These are phyloP conservation scores for Lithohypha guttulata DNA, from an alignment of 2,329 filamentous ascomycete genomes.

Conservation along the genomic window DNA sequence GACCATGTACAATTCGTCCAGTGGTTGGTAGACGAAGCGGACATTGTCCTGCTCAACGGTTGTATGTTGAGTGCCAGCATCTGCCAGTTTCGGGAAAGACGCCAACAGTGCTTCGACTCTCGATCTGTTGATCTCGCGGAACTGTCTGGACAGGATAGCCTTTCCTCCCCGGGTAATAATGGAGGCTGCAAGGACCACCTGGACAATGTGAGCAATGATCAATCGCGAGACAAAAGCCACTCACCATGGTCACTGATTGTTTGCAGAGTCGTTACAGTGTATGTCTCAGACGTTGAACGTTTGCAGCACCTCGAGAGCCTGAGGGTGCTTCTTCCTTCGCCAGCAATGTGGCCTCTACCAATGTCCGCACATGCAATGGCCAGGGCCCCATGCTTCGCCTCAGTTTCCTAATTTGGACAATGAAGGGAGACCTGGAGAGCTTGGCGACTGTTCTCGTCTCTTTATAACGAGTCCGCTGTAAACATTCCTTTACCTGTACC, in stretches of 20 bases:
- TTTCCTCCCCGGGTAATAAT: conserved; percentile 98
- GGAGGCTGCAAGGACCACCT: conserved; percentile 94
- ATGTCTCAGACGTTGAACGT: no score
- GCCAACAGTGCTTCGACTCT: conserved; percentile 93
- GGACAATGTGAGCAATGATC: conserved; percentile 12
- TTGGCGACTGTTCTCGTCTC: no score
- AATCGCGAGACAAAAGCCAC: background rate
- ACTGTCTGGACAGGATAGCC: conserved; percentile 93
- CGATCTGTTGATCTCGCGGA: conserved; percentile 93
- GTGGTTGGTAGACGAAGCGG: conserved; percentile 96
- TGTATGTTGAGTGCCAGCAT: conserved; percentile 92
- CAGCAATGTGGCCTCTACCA: conserved; percentile 10
- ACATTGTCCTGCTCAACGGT: conserved; percentile 99
- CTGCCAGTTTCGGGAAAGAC: conserved; percentile 93
- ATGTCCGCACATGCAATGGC: background rate
- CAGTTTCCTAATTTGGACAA: background rate
- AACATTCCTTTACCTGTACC: no score
- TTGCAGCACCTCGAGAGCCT: no score
- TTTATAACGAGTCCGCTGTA: no score
- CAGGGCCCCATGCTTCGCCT: background rate
- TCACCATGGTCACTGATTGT: background rate
- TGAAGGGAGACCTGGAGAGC: background rate
- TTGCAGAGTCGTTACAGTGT: background rate
- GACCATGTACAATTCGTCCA: conserved; percentile 99
- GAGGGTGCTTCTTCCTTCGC: background rate